phyloP scores from a whole-genome alignment of 768 basidiomycete genomes.

The Scleroderma bovista region DNA sequence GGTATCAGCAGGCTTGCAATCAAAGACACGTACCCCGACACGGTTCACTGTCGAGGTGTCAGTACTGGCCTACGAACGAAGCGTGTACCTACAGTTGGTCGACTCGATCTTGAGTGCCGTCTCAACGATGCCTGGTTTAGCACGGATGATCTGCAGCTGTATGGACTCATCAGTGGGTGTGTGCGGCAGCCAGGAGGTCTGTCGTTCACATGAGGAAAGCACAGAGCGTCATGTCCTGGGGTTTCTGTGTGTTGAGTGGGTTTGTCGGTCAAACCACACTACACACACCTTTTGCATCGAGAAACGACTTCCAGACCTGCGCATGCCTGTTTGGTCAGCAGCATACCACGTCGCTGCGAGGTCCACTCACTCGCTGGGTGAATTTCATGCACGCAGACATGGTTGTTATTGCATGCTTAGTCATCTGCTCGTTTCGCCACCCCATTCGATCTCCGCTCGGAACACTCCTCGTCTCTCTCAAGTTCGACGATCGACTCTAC shows the following conservation, averaged over 20 bases:
- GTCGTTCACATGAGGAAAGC: constrained; percentile 76
- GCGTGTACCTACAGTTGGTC: constrained; percentile 54
- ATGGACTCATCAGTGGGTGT: background rate
- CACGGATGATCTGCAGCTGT: constrained; percentile 59
- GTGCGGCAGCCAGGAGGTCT: background rate
- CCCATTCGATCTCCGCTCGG: constrained; percentile 22
- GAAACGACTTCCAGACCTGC: constrained; percentile 76
- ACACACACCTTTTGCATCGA: constrained; percentile 61
- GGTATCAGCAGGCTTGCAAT: background rate
- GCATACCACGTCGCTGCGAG: background rate
- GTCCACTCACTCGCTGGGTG: constrained; percentile 47
- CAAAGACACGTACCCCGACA: constrained; percentile 54
- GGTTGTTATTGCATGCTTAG: too few species aligned
- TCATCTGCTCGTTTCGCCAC: constrained; percentile 1
- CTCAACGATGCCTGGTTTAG: constrained; percentile 66
- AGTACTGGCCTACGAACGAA: background rate
- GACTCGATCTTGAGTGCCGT: constrained; percentile 68
- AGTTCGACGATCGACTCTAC: too few species aligned
- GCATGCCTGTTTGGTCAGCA: constrained; percentile 2
- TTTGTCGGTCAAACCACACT: background rate
- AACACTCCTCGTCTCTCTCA: constrained; percentile 6
- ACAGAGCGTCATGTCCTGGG: constrained; percentile 76
- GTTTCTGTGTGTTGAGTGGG: too few species aligned
- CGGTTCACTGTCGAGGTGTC: constrained; percentile 55
- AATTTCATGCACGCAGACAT: constrained; percentile 73